Evolutionary conservation across 1,284 basidiomycete genomes (phyloP), one percentile per base, ranked within the genome.

Genomic region (Termitomyces sp.): DNA sequence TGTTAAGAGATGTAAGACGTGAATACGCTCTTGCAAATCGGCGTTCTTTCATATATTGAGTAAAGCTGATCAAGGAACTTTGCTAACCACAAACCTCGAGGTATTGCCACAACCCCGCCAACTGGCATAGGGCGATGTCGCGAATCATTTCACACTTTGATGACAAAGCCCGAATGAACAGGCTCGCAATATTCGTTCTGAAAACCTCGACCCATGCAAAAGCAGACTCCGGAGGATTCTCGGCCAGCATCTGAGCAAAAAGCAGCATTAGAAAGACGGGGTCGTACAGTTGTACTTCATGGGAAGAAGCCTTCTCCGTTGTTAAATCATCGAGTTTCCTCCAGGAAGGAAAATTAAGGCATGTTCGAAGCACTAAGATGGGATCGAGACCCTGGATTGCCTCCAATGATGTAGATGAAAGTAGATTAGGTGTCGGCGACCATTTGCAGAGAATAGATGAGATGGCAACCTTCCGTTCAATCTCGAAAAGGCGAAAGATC

Each of bases 181-280:
- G 64, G 36, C 90, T 83, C 10, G 91, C 76, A 3, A 87, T 76
- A 62, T 96, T 95, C 17, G 87, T 90, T 55, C 92, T 75, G 66
- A 94, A 85, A 6, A 98, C 68, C 62, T 92, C 85, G 10, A 97
- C 86, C 93, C 93, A 97, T 31, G 80, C 82, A 56, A 88, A 72
- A 0, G 85, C 81, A 0, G 83, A 82, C 0, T 82, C 67, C 0
- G 85, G 82, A 12, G 73, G 76, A 45, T 74, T 73, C 33, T 86
- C 82, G 0, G 72, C 68, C 28, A 94, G 71, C 61, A 84, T 79
- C 51, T 86, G 81, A 1, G 80, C 78, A 39, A 88, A 81, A 10
- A 96, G 72, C 6, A 87, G 73, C 33, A 91, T 70, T 10, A 94
- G 68, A 66, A 96, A 92, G 0, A 87, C 69, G 0, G 94, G 93